These are phyloP conservation scores for Scedosporium boydii DNA, from an alignment of 2,329 filamentous ascomycete species.

Conservation along the genomic window DNA sequence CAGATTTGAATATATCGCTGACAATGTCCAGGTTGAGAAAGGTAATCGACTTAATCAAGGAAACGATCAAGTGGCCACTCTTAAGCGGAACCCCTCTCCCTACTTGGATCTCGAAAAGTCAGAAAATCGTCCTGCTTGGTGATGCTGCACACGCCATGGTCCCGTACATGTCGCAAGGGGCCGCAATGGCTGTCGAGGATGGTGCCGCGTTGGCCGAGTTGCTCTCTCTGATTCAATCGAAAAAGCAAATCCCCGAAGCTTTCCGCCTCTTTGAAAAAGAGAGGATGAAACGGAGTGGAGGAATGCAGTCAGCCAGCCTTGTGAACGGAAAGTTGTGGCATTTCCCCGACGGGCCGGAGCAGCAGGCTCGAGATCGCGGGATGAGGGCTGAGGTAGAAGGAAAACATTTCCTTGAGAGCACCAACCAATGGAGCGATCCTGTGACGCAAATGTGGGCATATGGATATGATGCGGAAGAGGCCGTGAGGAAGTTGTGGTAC, in stretches of 20 bases:
- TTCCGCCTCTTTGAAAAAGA: slow-evolving; percentile 27
- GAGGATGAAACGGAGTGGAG: slow-evolving; percentile 20
- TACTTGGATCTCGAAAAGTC: slow-evolving; percentile 18
- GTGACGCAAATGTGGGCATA: slow-evolving; percentile 36
- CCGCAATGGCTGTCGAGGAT: slow-evolving; percentile 33
- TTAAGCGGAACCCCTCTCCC: slow-evolving; percentile 16
- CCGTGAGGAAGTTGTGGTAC: slow-evolving; percentile 21
- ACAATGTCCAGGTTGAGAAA: slow-evolving; percentile 19
- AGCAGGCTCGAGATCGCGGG: slow-evolving; percentile 29
- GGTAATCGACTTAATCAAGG: slow-evolving; percentile 23
- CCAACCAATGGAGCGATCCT: slow-evolving; percentile 39
- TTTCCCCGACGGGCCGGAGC: slow-evolving; percentile 30
- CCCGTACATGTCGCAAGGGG: slow-evolving; percentile 33
- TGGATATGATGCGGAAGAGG: slow-evolving; percentile 34
- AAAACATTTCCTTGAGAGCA: slow-evolving; percentile 23
- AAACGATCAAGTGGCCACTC: slow-evolving; percentile 24
- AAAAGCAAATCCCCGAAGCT: slow-evolving; percentile 18
- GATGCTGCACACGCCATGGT: slow-evolving; percentile 34
- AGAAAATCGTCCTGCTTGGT: slow-evolving; percentile 26
- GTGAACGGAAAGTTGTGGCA: slow-evolving; percentile 39
- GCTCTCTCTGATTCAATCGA: slow-evolving; percentile 17
- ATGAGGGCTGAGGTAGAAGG: slow-evolving; percentile 31
- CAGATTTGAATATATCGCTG: background rate
- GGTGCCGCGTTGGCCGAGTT: slow-evolving; percentile 25
- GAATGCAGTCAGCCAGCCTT: slow-evolving; percentile 33